Base-by-base conservation (phyloP, 116 monocot genomes). In the Zostera marina region DNA sequence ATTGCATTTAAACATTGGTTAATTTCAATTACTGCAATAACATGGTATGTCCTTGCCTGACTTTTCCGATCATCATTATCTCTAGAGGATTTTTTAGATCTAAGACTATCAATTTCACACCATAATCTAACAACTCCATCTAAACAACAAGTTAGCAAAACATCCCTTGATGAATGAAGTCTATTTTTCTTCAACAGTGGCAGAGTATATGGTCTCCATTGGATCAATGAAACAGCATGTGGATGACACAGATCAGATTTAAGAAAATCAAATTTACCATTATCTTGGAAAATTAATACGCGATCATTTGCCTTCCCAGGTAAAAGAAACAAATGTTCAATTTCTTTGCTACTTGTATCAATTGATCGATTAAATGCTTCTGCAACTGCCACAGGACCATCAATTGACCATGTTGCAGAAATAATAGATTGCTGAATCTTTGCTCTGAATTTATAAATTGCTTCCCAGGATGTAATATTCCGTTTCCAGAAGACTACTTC, bases 71-170 rank as follows among this genome's bases (percentile, higher is more conserved):
- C 72, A 75, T 77, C 69, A 15, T 13, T 55, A 7, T 73, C 81
- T 62, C 77, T 82, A 45, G 39, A 62, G 10, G 26, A 42, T 69
- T 75, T 82, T 56, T 53, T 82, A 56, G 43, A 25, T 55, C 64
- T 80, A 13, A 67, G 63, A 65, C 58, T 60, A 52, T 85, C 82
- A 69, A 83, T 65, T 68, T 99, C 83, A 75, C 91, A 77, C 98
- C 98, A 99, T n/a, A 99, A 58, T 79, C 98, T 78, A 22, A 83
- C 81, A 42, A 83, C 70, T 42, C 98, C 91, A 79, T 99, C 98
- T 51, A 76, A 68, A 66, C 91, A 90, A 59, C 83, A 90, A 45
- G 91, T 87, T 65, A 99, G 62, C 22, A 99, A 70, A 20, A 87
- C 65, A 70, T 86, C 73, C 67, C 81, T 80, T 63, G 62, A 62